A percentile compares a stretch with the other conserved stretches of the same genome.
Conservation (phyloP, 495 filamentous ascomycete genomes). For the Amniculicola lignicola region DNA sequence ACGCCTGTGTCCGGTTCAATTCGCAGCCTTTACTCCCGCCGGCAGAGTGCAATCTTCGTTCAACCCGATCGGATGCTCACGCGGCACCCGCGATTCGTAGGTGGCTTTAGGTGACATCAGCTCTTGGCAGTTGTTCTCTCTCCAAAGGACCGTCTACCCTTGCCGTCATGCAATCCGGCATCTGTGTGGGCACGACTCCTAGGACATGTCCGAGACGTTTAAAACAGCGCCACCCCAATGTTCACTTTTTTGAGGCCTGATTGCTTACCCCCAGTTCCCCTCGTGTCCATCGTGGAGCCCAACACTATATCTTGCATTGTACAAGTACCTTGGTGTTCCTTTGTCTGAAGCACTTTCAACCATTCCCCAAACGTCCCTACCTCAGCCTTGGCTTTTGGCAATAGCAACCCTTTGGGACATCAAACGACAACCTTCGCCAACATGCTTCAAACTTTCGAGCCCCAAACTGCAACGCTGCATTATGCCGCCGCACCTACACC, state of each 20-base stretch:
- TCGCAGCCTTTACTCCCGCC: constrained; percentile 6
- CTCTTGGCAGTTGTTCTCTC: constrained; percentile 23
- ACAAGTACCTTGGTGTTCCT: constrained; percentile 5
- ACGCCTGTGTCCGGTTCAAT: constrained; percentile 1
- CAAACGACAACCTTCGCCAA: constrained; percentile 1
- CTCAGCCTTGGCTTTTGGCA: neutral
- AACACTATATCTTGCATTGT: constrained; percentile 19
- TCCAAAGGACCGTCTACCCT: constrained; percentile 23
- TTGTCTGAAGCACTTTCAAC: constrained; percentile 6
- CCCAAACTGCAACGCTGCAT: constrained; percentile 6
- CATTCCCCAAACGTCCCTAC: no score
- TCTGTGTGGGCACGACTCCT: constrained; percentile 5
- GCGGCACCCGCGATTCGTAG: constrained; percentile 14
- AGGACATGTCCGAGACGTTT: constrained; percentile 6
- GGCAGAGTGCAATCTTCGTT: neutral
- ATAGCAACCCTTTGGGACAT: neutral
- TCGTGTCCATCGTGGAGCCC: constrained; percentile 20
- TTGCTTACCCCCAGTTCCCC: constrained; percentile 14
- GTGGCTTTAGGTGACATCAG: constrained; percentile 29
- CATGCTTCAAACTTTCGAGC: constrained; percentile 34
- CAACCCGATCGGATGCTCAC: constrained; percentile 7
- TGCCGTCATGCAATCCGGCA: constrained; percentile 31
- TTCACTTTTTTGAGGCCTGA: constrained; percentile 11
- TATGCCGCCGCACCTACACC: constrained; percentile 24
- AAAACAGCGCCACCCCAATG: constrained; percentile 21